These are phyloP conservation scores for Vararia minispora DNA, from an alignment of 768 basidiomycete species.

Conservation along the genomic window DNA sequence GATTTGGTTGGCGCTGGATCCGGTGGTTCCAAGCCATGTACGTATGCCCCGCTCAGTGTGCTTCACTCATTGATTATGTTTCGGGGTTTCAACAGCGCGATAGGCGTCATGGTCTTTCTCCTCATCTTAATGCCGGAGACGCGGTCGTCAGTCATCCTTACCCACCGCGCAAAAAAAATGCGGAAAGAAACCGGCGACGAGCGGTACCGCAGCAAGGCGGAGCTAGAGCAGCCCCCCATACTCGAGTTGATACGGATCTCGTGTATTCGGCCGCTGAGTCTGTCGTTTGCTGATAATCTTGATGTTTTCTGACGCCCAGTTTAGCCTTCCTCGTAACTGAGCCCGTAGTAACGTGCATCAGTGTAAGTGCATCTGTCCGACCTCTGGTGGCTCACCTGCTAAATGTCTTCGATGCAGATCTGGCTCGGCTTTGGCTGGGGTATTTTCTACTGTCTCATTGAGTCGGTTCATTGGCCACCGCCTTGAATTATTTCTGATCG, in stretches of 20 bases:
- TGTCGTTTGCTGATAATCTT: neutral
- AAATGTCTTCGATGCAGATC: constrained; percentile 26
- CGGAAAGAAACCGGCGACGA: constrained; percentile 56
- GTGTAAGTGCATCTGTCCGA: constrained; percentile 30
- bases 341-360: constrained; percentile 63
- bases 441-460: constrained; percentile 55
- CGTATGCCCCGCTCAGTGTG: too few relatives aligned
- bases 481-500: neutral
- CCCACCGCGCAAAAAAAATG: constrained; percentile 45
- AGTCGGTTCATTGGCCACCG: constrained; percentile 24
- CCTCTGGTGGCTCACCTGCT: neutral
- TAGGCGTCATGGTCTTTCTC: constrained; percentile 38
- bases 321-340: constrained; percentile 60
- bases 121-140: constrained; percentile 62
- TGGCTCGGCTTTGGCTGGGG: constrained; percentile 75
- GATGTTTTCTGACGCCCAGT: constrained; percentile 3
- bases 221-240: constrained; percentile 49
- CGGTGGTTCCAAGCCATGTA: constrained; percentile 69
- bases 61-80: too few relatives aligned
- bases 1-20: constrained; percentile 69
- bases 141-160: constrained; percentile 57
- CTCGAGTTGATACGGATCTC: constrained; percentile 55
- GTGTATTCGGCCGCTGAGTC: constrained; percentile 61
- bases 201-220: constrained; percentile 50
- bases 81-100: constrained; percentile 28